Evolutionary conservation across 2,329 filamentous ascomycete species (phyloP).

Genomic region (Talaromyces funiculosus): DNA sequence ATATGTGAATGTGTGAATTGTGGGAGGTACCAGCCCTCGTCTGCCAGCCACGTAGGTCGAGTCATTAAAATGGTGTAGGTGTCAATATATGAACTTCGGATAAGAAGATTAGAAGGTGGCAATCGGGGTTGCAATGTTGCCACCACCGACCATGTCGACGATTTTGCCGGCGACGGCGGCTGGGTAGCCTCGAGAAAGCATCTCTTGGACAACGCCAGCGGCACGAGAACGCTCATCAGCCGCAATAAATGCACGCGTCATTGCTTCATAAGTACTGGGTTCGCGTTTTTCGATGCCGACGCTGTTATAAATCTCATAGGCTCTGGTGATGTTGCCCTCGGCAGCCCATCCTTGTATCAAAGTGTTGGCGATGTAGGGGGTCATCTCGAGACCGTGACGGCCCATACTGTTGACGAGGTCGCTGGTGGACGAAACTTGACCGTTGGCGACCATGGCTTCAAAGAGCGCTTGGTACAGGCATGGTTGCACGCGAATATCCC

Average conservation of each 20-base stretch:
- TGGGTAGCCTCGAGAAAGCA: slow-evolving; percentile 84
- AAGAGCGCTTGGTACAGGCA: slow-evolving; percentile 96
- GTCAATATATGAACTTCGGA: slow-evolving; percentile 12
- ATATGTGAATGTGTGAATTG: not conserved
- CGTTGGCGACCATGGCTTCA: slow-evolving; percentile 94
- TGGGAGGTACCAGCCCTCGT: slow-evolving; percentile 14
- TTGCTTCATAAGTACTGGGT: slow-evolving; percentile 97
- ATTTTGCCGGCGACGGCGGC: slow-evolving; percentile 90
- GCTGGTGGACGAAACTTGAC: slow-evolving; percentile 71
- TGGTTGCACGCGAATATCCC: slow-evolving; percentile 64
- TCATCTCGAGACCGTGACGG: slow-evolving; percentile 69
- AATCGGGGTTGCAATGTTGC: slow-evolving; percentile 14
- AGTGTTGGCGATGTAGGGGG: slow-evolving; percentile 96
- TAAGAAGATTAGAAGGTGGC: slow-evolving; percentile 3
- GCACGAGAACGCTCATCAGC: slow-evolving; percentile 74
- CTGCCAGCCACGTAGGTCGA: slow-evolving; percentile 10
- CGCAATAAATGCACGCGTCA: slow-evolving; percentile 88
- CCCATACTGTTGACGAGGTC: slow-evolving; percentile 71
- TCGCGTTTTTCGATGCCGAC: slow-evolving; percentile 75
- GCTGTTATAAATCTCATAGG: slow-evolving; percentile 71
- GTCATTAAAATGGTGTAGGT: slow-evolving; percentile 10
- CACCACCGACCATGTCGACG: slow-evolving; percentile 69
- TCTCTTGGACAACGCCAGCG: slow-evolving; percentile 76
- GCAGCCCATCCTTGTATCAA: slow-evolving; percentile 95
- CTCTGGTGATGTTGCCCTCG: slow-evolving; percentile 72